phyloP scores from a whole-genome alignment of 176 grass and related monocot species.

The Musa beccarii region DNA sequence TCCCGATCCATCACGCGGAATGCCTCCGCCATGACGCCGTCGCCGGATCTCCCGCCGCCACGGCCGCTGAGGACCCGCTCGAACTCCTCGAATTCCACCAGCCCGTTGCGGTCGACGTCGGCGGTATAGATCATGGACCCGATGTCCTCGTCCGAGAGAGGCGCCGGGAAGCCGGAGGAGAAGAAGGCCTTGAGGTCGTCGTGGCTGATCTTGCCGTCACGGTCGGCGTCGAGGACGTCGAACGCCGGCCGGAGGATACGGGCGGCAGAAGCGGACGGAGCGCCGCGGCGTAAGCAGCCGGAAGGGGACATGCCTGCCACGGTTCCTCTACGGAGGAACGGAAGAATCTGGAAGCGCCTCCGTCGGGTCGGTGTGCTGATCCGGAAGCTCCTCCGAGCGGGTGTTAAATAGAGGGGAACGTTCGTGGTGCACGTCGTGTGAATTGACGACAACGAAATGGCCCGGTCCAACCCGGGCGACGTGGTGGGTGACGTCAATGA shows the following conservation, averaged over 20 bases:
- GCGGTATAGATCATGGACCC: constrained; percentile 77
- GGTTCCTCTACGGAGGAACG: neutral
- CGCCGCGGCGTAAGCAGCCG: constrained; percentile 30
- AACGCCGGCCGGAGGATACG: constrained; percentile 56
- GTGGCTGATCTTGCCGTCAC: constrained; percentile 83
- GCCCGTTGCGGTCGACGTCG: constrained; percentile 76
- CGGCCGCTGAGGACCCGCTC: constrained; percentile 52
- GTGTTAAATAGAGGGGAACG: neutral
- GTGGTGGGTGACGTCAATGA: constrained; percentile 38
- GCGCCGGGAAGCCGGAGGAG: constrained; percentile 33
- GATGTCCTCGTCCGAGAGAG: constrained; percentile 64
- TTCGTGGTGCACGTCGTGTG: neutral
- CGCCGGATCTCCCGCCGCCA: neutral
- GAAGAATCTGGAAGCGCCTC: neutral
- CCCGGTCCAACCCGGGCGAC: constrained; percentile 15
- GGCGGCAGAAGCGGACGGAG: constrained; percentile 17
- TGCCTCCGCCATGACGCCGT: constrained; percentile 53
- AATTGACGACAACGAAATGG: constrained; percentile 31
- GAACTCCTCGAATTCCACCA: constrained; percentile 87
- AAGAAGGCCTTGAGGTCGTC: constrained; percentile 91
- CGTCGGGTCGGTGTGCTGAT: neutral
- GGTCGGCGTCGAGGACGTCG: constrained; percentile 86
- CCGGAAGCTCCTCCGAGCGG: neutral
- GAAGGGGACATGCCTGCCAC: constrained; percentile 54
- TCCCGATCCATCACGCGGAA: constrained; percentile 89